Percentiles rank a stretch among this genome's conserved stretches.
phyloP scores from a whole-genome alignment of 257 asterid species.

The Salvia miltiorrhiza region DNA sequence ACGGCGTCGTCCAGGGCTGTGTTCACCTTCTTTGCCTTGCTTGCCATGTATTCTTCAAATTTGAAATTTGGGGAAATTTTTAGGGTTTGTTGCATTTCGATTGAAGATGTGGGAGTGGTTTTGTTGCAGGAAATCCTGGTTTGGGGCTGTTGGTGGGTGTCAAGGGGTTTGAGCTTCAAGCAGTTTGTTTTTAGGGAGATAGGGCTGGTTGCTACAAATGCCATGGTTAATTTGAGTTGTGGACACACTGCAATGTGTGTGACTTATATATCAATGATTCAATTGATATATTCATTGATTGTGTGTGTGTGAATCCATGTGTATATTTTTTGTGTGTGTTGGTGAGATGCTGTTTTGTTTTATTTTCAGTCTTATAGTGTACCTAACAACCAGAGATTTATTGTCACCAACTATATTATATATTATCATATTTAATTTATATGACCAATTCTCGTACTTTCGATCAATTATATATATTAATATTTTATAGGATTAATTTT shows the following conservation, averaged over 20 bases:
- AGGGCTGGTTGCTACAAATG: slow-evolving; percentile 30
- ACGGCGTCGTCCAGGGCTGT: slow-evolving; percentile 53
- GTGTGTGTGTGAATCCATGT: background rate
- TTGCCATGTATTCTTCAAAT: slow-evolving; percentile 46
- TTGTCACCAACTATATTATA: background rate
- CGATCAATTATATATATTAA: too few species aligned
- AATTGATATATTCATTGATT: background rate
- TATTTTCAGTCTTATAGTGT: too few species aligned
- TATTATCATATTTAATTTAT: too few species aligned
- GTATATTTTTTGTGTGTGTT: too few species aligned
- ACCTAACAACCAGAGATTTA: too few species aligned
- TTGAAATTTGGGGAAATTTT: slow-evolving; percentile 35
- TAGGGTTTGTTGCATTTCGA: slow-evolving; percentile 26
- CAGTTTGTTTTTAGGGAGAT: slow-evolving; percentile 14
- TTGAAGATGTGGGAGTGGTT: slow-evolving; percentile 21
- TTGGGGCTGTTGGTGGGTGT: background rate
- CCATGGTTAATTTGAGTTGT: slow-evolving; percentile 31
- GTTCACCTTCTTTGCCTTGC: slow-evolving; percentile 41
- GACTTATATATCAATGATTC: background rate
- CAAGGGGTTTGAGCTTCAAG: slow-evolving; percentile 5
- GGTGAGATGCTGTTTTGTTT: slow-evolving; percentile 36
- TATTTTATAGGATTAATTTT: too few species aligned
- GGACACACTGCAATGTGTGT: background rate
- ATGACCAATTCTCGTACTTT: too few species aligned
- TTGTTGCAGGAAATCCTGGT: slow-evolving; percentile 22